These are phyloP conservation scores for Talaromyces pinophilus DNA, from an alignment of 2,329 filamentous ascomycete genomes.

Conservation along the genomic window DNA sequence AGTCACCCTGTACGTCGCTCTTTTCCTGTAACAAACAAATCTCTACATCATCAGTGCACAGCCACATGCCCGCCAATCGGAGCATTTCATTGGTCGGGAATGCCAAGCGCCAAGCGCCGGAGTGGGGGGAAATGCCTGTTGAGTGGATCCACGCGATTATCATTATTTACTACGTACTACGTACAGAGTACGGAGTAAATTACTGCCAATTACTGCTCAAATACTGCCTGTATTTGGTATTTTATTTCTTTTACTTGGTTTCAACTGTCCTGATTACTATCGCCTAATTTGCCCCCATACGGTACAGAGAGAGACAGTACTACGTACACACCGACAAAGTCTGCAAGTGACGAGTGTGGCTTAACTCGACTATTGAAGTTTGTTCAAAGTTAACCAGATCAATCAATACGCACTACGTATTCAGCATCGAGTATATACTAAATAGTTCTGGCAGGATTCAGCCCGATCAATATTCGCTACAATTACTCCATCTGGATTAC, in stretches of 20 bases:
- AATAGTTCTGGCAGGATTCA: background rate
- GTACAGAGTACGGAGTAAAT: too few species aligned
- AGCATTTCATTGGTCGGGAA: background rate
- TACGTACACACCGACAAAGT: constrained; percentile 1
- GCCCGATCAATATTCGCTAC: background rate
- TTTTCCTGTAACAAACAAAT: background rate
- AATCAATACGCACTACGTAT: background rate
- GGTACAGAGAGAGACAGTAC: background rate
- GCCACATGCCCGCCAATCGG: background rate
- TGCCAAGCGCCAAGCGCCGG: background rate
- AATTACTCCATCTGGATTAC: background rate
- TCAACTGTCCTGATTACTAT: background rate
- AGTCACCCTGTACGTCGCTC: background rate
- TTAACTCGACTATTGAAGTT: background rate
- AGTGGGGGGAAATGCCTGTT: background rate
- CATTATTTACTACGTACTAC: background rate
- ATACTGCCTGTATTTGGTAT: background rate
- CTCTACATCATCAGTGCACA: constrained; percentile 1
- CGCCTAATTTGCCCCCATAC: background rate
- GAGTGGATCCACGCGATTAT: constrained; percentile 8
- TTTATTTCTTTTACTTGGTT: background rate
- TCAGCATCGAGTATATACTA: background rate
- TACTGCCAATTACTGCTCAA: background rate
- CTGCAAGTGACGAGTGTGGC: background rate
- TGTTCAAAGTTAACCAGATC: background rate